A percentile compares a stretch with the other conserved stretches of the same genome.
Evolutionary conservation across 345 rosid genomes (phyloP).

Genomic region (Pistacia vera): DNA sequence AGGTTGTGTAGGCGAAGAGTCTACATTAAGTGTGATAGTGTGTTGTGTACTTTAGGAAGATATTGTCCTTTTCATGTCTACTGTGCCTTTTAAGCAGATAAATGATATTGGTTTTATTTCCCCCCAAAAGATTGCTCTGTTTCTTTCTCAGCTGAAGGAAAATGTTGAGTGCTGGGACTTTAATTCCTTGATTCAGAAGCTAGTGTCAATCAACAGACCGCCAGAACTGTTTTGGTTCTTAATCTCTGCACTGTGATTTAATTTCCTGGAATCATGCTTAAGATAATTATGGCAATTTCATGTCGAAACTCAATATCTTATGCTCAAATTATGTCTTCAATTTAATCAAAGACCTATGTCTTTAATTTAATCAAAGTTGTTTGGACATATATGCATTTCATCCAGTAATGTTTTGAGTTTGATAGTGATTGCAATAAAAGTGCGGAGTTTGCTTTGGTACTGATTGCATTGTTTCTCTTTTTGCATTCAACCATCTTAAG

Average conservation of each 20-base stretch:
- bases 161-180: neutral
- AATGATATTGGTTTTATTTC: neutral
- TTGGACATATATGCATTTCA: neutral
- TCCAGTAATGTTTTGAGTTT: too few species aligned
- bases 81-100: neutral
- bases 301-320: neutral
- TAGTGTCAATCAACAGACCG: neutral
- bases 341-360: neutral
- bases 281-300: neutral
- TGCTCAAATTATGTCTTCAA: neutral
- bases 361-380: neutral
- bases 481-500: constrained; percentile 21
- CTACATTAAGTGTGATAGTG: neutral
- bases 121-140: neutral
- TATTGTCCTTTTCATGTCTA: neutral
- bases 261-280: neutral
- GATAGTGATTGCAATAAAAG: neutral
- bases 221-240: neutral
- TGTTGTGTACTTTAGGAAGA: neutral
- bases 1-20: neutral
- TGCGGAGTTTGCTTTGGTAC: neutral
- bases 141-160: neutral
- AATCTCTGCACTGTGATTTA: neutral
- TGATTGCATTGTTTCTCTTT: neutral
- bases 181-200: neutral